Evolutionary conservation across 2,329 filamentous ascomycete species (phyloP), one percentile per base, ranked within the genome.

Genomic region (Aspergillus latus): DNA sequence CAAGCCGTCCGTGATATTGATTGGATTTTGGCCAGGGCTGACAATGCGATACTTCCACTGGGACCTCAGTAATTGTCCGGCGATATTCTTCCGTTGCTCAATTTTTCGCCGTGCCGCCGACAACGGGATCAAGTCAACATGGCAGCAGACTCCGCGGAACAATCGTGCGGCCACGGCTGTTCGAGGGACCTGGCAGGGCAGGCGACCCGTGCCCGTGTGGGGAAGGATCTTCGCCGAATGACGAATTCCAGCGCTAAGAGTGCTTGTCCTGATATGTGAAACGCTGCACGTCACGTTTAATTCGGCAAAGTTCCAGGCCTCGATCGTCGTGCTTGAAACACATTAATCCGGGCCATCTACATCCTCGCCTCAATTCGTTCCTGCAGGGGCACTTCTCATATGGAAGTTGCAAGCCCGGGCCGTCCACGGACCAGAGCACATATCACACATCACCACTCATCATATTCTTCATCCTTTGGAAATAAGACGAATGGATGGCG

Each of bases 171-270:
- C 52, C 37, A 26, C 37, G 30, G 53, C 4, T 39, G 40, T 50
- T 49, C 29, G 44, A 43, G 29, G 37, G 15, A 30, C n/a, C n/a
- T 8, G 11, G 29, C 8, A 47, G 15, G 39, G 34, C 32, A 21
- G 34, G 10, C 49, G 16, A 45, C 30, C 40, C 30, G 40, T 45
- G 40, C 39, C 43, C 5, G 16, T 52, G 50, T 52, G 50, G 50
- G 50, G 50, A 46, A 52, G 28, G 42, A 52, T 52, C 50, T 52
- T 52, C 50, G 28, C 6, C 29, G 34, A 7, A 46, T 52, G 50
- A 52, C 50, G 50, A 52, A 52, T 52, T n/a, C 32, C 50, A 28
- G 13, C 30, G 48, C 39, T 44, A 39, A 52, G 5, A 45, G 43
- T 29, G 50, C 50, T 52, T 52, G n/a, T 40, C 42, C 50, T 36